Conservation (phyloP, 1,284 basidiomycete species). For the Moesziomyces sp. region DNA sequence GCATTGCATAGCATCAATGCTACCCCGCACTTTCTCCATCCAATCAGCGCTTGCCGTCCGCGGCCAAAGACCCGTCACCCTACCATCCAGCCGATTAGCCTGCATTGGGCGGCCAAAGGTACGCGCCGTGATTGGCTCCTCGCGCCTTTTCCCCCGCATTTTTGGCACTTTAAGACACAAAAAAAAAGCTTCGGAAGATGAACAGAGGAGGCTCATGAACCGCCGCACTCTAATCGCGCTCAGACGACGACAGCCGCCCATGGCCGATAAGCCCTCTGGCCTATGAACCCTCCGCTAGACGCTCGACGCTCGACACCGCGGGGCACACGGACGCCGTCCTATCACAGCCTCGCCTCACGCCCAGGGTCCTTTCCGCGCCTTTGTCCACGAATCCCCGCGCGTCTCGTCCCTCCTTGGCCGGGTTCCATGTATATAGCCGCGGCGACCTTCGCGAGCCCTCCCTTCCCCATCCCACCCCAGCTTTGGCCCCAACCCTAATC, state of each 20-base stretch:
- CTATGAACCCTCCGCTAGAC: too few relatives aligned
- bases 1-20: neutral
- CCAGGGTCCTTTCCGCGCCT: too few relatives aligned
- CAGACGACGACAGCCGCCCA: too few relatives aligned
- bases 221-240: too few relatives aligned
- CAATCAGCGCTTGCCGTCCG: neutral
- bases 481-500: neutral
- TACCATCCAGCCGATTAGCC: neutral
- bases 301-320: too few relatives aligned
- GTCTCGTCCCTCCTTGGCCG: neutral
- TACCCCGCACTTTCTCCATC: neutral
- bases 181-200: too few relatives aligned
- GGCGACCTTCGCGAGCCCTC: neutral
- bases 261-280: too few relatives aligned
- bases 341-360: too few relatives aligned
- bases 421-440: slow-evolving; percentile 20
- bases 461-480: neutral
- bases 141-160: slow-evolving; percentile 1
- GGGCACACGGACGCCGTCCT: too few relatives aligned
- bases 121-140: neutral
- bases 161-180: too few relatives aligned
- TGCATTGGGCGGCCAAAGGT: too few relatives aligned
- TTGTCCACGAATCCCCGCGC: neutral
- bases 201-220: too few relatives aligned
- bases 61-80: neutral